phyloP scores from a whole-genome alignment of 2,329 filamentous ascomycete genomes.

The Claviceps sp. region DNA sequence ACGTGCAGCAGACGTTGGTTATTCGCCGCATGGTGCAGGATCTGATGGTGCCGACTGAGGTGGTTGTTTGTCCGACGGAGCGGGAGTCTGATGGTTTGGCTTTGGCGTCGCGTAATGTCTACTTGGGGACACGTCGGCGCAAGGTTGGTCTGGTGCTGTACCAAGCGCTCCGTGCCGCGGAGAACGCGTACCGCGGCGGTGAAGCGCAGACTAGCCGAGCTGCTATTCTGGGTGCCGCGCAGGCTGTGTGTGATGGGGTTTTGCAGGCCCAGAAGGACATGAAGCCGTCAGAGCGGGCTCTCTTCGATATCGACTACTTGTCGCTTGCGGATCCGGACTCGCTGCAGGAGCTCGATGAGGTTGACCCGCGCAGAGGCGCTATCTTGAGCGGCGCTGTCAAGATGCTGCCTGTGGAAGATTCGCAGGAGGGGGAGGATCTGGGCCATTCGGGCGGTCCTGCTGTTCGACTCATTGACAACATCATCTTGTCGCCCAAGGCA shows the following conservation, averaged over 20 bases:
- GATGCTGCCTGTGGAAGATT: slow-evolving; percentile 69
- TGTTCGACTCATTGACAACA: slow-evolving; percentile 89
- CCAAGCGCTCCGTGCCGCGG: slow-evolving; percentile 56
- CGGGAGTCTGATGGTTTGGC: slow-evolving; percentile 74
- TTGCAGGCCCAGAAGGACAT: slow-evolving; percentile 50
- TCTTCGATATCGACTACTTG: slow-evolving; percentile 82
- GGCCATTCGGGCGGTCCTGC: slow-evolving; percentile 58
- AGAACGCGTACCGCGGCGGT: slow-evolving; percentile 45
- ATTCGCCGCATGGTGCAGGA: slow-evolving; percentile 79
- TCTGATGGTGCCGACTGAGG: slow-evolving; percentile 64
- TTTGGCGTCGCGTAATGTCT: slow-evolving; percentile 86
- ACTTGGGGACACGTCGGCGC: slow-evolving; percentile 66
- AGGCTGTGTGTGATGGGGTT: slow-evolving; percentile 40
- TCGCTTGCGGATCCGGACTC: slow-evolving; percentile 77
- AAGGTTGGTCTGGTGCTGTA: slow-evolving; percentile 59
- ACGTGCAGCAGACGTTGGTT: slow-evolving; percentile 89
- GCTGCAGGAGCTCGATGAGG: slow-evolving; percentile 60
- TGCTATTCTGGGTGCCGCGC: slow-evolving; percentile 60
- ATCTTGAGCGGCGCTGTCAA: slow-evolving; percentile 84
- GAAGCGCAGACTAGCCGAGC: slow-evolving; percentile 33
- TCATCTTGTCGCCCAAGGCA: slow-evolving; percentile 41
- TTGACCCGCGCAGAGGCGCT: slow-evolving; percentile 60
- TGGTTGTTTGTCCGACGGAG: slow-evolving; percentile 61
- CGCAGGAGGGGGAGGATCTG: slow-evolving; percentile 57
- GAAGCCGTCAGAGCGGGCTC: slow-evolving; percentile 45